These are phyloP conservation scores for Pascua guehoae DNA, from an alignment of 1,284 basidiomycete species.

Conservation along the genomic window DNA sequence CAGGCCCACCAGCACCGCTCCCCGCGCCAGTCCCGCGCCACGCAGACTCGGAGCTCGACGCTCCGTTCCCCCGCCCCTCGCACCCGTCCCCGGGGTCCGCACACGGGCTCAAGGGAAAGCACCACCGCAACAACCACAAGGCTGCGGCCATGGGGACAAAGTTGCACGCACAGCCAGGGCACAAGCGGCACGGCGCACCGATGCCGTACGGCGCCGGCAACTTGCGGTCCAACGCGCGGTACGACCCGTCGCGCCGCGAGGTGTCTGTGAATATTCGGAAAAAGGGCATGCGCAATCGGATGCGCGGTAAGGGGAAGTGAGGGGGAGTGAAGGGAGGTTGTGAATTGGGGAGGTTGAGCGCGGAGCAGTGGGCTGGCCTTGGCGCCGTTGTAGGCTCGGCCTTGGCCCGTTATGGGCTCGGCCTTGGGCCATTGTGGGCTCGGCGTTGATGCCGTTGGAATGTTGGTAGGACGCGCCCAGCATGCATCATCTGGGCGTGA, in stretches of 20 bases:
- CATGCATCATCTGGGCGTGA: too few species aligned
- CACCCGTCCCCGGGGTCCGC: slow-evolving; percentile 1
- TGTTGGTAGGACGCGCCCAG: too few species aligned
- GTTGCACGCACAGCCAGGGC: background rate
- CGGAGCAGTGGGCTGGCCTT: too few species aligned
- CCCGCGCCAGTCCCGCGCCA: slow-evolving; percentile 8
- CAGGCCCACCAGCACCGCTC: background rate
- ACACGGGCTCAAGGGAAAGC: slow-evolving; percentile 3
- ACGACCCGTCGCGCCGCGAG: background rate
- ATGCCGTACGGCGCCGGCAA: slow-evolving; percentile 17
- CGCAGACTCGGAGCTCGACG: background rate
- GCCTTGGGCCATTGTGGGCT: too few species aligned
- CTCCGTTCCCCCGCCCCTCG: slow-evolving; percentile 1
- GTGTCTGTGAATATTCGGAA: background rate
- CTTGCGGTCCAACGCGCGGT: slow-evolving; percentile 3
- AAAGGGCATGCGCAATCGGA: background rate
- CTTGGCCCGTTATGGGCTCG: too few species aligned
- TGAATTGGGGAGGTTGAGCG: too few species aligned
- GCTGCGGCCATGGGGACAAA: background rate
- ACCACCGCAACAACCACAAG: slow-evolving; percentile 3
- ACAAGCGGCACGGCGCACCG: slow-evolving; percentile 8
- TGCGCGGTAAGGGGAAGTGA: background rate
- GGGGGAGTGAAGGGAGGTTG: too few species aligned
- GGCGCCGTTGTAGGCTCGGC: too few species aligned
- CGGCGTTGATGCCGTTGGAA: too few species aligned